Evolutionary conservation across 1,284 basidiomycete species (phyloP).

Genomic region (Salmacisia buchloeana): DNA sequence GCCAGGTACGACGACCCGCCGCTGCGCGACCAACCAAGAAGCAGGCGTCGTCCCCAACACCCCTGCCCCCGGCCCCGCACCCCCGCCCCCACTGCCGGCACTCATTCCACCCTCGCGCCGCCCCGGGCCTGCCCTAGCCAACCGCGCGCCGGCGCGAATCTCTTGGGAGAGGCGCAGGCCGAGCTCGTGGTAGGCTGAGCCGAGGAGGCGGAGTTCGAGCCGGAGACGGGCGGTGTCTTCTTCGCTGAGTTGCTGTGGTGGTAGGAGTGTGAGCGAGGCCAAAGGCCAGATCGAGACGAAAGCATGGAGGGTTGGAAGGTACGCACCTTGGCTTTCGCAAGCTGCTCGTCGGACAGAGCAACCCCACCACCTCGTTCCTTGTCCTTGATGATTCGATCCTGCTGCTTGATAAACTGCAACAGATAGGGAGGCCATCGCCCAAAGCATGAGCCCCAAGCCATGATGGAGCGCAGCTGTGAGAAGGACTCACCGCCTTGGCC

Average conservation of each 20-base stretch:
- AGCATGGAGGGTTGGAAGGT: neutral
- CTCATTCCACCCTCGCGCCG: too few species aligned
- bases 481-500: slow-evolving; percentile 63
- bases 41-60: slow-evolving; percentile 4
- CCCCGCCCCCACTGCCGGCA: too few species aligned
- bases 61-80: neutral
- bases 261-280: neutral
- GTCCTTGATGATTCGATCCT: slow-evolving; percentile 58
- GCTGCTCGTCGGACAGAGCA: slow-evolving; percentile 13
- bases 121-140: too few species aligned
- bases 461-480: neutral
- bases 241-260: neutral
- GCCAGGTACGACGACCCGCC: neutral
- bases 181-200: slow-evolving; percentile 1
- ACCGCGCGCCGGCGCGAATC: neutral
- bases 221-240: slow-evolving; percentile 1
- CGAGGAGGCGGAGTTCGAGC: slow-evolving; percentile 4
- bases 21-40: neutral
- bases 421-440: neutral
- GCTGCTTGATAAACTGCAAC: slow-evolving; percentile 76
- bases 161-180: slow-evolving; percentile 3
- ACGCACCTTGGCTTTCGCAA: slow-evolving; percentile 6
- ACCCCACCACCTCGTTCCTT: slow-evolving; percentile 23
- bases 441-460: neutral
- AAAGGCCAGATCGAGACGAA: too few species aligned